These are phyloP conservation scores for Nothophytophthora sp. DNA, from an alignment of 352 stramenopile genomes.

Conservation along the genomic window DNA sequence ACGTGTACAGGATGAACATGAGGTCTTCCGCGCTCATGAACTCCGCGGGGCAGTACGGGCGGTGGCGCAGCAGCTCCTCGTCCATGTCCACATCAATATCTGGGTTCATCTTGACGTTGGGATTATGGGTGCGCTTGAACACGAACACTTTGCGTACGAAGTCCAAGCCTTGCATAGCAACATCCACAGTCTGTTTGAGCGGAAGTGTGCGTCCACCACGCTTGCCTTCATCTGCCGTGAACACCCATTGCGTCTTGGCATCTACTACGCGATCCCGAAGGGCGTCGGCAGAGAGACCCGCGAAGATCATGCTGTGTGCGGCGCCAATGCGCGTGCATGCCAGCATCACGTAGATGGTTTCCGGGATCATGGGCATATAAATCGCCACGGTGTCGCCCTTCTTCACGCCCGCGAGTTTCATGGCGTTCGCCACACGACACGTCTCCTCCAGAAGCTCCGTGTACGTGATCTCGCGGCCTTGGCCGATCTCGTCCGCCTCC, in stretches of 20 bases:
- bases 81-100: constrained; percentile 93
- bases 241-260: constrained; percentile 83
- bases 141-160: constrained; percentile 95
- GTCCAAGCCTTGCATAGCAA: constrained; percentile 82
- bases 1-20: constrained; percentile 98
- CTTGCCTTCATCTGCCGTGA: constrained; percentile 92
- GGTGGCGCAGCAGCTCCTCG: constrained; percentile 81
- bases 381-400: constrained; percentile 96
- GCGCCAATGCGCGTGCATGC: constrained; percentile 97
- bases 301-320: constrained; percentile 97
- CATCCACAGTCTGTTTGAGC: constrained; percentile 96
- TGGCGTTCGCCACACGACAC: constrained; percentile 94
- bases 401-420: constrained; percentile 85
- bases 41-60: constrained; percentile 95
- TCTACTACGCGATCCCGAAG: constrained; percentile 95
- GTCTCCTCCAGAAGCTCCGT: constrained; percentile 39
- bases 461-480: constrained; percentile 62
- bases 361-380: constrained; percentile 99
- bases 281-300: constrained; percentile 93
- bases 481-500: constrained; percentile 95
- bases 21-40: constrained; percentile 96
- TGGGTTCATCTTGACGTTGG: constrained; percentile 70
- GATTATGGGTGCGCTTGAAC: constrained; percentile 88
- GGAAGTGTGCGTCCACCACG: constrained; percentile 91
- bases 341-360: constrained; percentile 97